Conservation (phyloP, 352 stramenopile genomes). For the Pythium myriotylum region DNA sequence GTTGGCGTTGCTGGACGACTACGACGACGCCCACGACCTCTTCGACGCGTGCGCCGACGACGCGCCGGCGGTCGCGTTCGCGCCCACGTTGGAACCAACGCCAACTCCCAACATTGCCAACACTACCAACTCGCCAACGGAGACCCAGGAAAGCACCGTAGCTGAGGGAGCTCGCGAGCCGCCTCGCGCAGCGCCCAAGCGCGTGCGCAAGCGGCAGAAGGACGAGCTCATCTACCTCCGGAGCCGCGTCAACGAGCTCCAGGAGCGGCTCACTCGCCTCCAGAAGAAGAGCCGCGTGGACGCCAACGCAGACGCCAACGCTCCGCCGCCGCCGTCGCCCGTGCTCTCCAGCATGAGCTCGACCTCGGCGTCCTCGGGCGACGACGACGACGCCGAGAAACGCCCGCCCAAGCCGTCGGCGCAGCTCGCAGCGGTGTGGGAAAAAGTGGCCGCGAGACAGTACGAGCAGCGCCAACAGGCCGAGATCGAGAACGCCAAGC, state of each 20-base stretch:
- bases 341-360: conserved; percentile 2
- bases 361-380: not conserved
- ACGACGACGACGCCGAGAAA: conserved; percentile 1
- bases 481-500: conserved; percentile 34
- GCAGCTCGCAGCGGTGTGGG: conserved; percentile 20
- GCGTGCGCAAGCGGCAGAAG: conserved; percentile 53
- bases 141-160: too few species aligned
- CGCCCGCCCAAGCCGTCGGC: conserved; percentile 7
- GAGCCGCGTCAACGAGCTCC: conserved; percentile 42
- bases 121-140: too few species aligned
- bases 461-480: conserved; percentile 13
- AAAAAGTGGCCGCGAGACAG: conserved; percentile 19
- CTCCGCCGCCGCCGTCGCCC: conserved; percentile 5
- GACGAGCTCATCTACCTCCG: conserved; percentile 62
- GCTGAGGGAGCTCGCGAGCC: too few species aligned
- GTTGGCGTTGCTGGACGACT: conserved; percentile 20
- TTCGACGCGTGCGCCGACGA: not conserved
- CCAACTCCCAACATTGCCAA: too few species aligned
- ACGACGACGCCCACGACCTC: conserved; percentile 15
- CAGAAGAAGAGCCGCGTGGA: conserved; percentile 10
- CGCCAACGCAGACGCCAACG: too few species aligned
- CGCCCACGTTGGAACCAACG: not conserved
- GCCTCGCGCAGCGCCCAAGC: conserved; percentile 6
- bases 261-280: conserved; percentile 32
- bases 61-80: not conserved